Base-by-base conservation (phyloP, 306 rosid species). In the Cicer yamashitae region DNA sequence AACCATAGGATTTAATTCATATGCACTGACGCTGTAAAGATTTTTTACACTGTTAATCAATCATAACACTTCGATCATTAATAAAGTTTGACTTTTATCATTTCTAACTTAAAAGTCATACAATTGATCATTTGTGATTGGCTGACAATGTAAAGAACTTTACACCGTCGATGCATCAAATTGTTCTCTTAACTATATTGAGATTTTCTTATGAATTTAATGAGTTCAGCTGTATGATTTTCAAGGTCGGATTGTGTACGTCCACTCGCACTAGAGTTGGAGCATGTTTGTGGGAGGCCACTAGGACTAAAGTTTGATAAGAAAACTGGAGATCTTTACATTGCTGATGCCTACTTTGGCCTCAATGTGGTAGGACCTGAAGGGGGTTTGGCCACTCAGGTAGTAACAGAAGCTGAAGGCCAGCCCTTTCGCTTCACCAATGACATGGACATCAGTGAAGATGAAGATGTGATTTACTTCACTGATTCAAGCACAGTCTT, bases 251-350 rank as follows among this genome's bases (percentile, higher is more conserved):
- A 71, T 12, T 94, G 98, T 40, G 52, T 71, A 7, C 87, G 85
- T 61, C 96, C 97, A 45, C 86, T 90, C 66, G 98, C 97, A 20
- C 97, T 78, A 40, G 94, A 94, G 56, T 37, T 88, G 87, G 98
- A 94, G 87, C 97, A 91, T 66, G 67, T 89, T 41, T 94, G 98
- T 77, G 98, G 97, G 79, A 87, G 97, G 73, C 98, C 97, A 30
- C 81, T 94, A 71, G 98, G 97, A 50, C 79, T 91, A 15, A 86
- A 77, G 53, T 94, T 91, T 50, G 91, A 90, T 38, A 86, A 85
- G 89, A 87, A 86, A 81, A 94, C 70, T 37, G 96, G 96, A 73
- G 93, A 94, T 71, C 84, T 94, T 15, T 94, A 90, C 54, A 87
- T 90, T 25, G 98, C 98, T 4, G 98, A 94, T 81, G 94, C 97